phyloP scores from a whole-genome alignment of 2,329 filamentous ascomycete genomes.

The Penicillium palitans region DNA sequence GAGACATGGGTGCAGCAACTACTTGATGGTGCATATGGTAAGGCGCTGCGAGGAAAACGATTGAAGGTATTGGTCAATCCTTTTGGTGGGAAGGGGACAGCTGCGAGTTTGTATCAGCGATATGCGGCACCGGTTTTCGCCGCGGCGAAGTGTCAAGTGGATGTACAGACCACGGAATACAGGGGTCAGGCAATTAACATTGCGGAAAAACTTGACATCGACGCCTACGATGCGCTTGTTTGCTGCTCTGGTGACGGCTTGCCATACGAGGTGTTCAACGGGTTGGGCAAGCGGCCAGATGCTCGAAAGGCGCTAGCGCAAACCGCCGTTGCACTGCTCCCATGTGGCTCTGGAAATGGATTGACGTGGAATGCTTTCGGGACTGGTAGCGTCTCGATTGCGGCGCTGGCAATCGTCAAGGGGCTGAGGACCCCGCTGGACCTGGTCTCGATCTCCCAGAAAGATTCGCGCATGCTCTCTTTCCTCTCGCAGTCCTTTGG shows the following conservation, averaged over 20 bases:
- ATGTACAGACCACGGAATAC: slow-evolving; percentile 70
- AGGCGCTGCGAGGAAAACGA: slow-evolving; percentile 67
- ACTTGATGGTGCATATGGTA: slow-evolving; percentile 68
- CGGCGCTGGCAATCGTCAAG: slow-evolving; percentile 83
- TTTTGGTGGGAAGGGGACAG: slow-evolving; percentile 78
- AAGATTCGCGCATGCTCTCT: slow-evolving; percentile 70
- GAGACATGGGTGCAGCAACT: slow-evolving; percentile 65
- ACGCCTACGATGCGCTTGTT: slow-evolving; percentile 79
- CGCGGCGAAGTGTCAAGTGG: slow-evolving; percentile 74
- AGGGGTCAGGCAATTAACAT: slow-evolving; percentile 78
- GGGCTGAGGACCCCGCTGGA: slow-evolving; percentile 82
- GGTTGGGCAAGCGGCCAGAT: slow-evolving; percentile 73
- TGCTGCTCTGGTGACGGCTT: slow-evolving; percentile 91
- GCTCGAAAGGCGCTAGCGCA: slow-evolving; percentile 71
- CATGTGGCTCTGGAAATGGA: slow-evolving; percentile 91
- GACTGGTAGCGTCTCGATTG: slow-evolving; percentile 70
- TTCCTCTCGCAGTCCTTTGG: slow-evolving; percentile 91
- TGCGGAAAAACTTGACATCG: slow-evolving; percentile 71
- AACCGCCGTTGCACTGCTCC: slow-evolving; percentile 81
- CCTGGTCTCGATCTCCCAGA: slow-evolving; percentile 83
- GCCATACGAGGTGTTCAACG: slow-evolving; percentile 93
- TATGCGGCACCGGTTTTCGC: slow-evolving; percentile 80
- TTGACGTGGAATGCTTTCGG: slow-evolving; percentile 89
- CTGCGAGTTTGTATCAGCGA: slow-evolving; percentile 69
- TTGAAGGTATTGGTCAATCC: slow-evolving; percentile 91